Base-by-base conservation (phyloP, 768 basidiomycete genomes). In the Mrakia gelida region DNA sequence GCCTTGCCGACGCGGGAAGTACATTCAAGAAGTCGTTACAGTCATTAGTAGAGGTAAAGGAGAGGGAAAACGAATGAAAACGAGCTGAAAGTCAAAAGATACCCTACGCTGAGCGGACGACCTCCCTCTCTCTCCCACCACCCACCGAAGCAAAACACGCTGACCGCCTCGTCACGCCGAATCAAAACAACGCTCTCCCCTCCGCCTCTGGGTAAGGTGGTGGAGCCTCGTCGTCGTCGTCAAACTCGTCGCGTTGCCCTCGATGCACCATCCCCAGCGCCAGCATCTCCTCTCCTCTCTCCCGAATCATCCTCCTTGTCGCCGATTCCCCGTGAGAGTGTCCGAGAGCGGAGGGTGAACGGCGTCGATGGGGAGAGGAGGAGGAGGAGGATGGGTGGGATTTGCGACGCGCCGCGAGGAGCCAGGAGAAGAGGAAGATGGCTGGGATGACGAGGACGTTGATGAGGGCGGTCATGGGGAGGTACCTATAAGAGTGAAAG, bases 391-490 rank as follows among this genome's bases (percentile, higher is more conserved):
- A 8, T n/a, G 38, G 38, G 5, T 10, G 2, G 9, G 67, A 41
- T 11, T 15, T 23, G 18, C 67, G 34, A 70, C 67, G 67, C 34
- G 67, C 38, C 21, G 67, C 16, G 67, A 41, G 41, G 23, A 9
- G 43, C 65, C 59, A 77, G 0, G 76, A 71, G 43, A 77, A 43
- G 71, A 78, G 65, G 28, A 70, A 70, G 67, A 78, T 78, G 26
- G 62, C 28, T 16, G 73, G 65, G 26, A 78, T 74, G 18, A 78
- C 77, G 34, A 78, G 72, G 21, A 75, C 38, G 49, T 78, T 78
- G 62, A 78, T 78, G 52, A 75, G 26, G 0, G 73, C 73, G 0
- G 77, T 68, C 52, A 74, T 26, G n/a, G 77, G 77, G 4, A 78
- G 73, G 26, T 73, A 75, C 23, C 77, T 78, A 34, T 59, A 8